Evolutionary conservation across 163 green algal species (phyloP).

Genomic region (Scenedesmus sp.): DNA sequence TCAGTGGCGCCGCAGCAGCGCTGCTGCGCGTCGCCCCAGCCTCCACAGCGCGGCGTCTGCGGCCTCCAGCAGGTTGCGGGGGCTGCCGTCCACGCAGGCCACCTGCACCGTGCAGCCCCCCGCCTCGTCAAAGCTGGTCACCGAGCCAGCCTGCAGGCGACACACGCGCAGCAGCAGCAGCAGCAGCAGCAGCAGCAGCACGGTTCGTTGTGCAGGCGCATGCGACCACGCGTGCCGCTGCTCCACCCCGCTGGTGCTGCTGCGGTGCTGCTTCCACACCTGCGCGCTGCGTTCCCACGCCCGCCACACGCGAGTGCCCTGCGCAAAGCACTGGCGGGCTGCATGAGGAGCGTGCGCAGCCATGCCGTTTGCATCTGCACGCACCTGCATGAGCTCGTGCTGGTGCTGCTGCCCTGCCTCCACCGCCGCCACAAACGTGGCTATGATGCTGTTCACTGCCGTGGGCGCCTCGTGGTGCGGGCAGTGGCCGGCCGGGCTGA

Average conservation of each 20-base stretch:
- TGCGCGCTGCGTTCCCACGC: no score
- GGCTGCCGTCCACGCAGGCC: neutral
- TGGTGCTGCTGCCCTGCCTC: constrained; percentile 38
- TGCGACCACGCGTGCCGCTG: no score
- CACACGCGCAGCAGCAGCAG: no score
- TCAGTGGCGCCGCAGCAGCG: neutral
- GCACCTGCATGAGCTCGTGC: constrained; percentile 24
- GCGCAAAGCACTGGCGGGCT: no score
- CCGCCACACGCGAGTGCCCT: no score
- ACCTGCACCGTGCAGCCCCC: neutral
- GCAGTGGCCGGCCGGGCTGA: constrained; percentile 71
- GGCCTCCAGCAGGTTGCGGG: neutral
- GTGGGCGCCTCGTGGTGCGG: constrained; percentile 71
- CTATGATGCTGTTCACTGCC: constrained; percentile 62
- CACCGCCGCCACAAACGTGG: constrained; percentile 48
- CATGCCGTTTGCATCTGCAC: no score
- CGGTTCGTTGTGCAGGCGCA: no score
- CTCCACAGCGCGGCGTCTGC: neutral
- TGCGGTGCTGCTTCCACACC: no score
- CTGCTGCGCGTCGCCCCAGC: neutral
- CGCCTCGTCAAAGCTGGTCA: neutral
- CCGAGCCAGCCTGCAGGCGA: neutral
- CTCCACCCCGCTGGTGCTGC: no score
- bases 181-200: no score
- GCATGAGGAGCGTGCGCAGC: no score